Percentiles rank a stretch among this genome's conserved stretches.
Conservation (phyloP, 805 yeast genomes). For the Kodamaea sagamina region DNA sequence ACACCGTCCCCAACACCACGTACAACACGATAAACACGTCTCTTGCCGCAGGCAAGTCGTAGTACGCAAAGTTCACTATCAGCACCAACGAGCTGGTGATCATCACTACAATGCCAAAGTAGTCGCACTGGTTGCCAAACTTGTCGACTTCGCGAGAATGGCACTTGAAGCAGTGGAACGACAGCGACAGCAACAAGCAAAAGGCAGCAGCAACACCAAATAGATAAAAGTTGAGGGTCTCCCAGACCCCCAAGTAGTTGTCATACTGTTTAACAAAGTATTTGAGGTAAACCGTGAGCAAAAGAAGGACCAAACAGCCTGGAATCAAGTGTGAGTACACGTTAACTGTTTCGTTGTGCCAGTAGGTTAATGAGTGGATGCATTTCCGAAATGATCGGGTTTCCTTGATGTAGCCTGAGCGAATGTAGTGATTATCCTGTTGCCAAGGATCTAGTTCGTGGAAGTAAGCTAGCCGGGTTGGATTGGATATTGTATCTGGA, state of each 20-base stretch:
- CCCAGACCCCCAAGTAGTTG: conserved; percentile 35
- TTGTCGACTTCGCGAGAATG: conserved; percentile 58
- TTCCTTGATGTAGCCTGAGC: conserved; percentile 63
- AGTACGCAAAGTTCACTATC: conserved; percentile 40
- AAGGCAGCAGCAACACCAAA: conserved; percentile 58
- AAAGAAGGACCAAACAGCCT: conserved; percentile 29
- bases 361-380: conserved; percentile 48
- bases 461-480: conserved; percentile 30
- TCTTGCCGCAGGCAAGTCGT: conserved; percentile 44
- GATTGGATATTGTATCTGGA: neutral
- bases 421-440: conserved; percentile 67
- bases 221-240: conserved; percentile 49
- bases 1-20: conserved; percentile 55
- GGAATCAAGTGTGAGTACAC: conserved; percentile 68
- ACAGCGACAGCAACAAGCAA: conserved; percentile 64
- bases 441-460: conserved; percentile 74
- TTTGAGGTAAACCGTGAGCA: conserved; percentile 27
- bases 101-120: conserved; percentile 70
- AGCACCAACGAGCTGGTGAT: conserved; percentile 63
- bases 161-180: conserved; percentile 66
- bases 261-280: conserved; percentile 24
- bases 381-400: conserved; percentile 51
- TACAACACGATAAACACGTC: conserved; percentile 49
- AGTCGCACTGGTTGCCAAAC: conserved; percentile 70
- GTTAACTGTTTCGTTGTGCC: conserved; percentile 74